Percentiles rank a stretch among this genome's conserved stretches.
Evolutionary conservation across 331 rosid genomes (phyloP).

Genomic region (Quercus tomentella): DNA sequence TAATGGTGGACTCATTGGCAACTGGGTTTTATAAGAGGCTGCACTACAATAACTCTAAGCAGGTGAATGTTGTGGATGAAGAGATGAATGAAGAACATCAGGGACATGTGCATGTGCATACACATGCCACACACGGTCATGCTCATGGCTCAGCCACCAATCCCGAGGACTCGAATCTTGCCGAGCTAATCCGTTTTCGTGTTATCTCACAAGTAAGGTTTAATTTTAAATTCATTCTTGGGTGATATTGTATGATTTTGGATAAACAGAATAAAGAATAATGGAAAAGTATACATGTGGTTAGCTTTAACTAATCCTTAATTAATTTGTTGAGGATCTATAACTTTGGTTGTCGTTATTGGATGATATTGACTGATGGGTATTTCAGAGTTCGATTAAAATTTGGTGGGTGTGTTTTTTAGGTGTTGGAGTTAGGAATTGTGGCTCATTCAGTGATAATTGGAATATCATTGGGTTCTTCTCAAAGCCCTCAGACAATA

Average conservation of each 20-base stretch:
- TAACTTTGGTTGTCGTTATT: background rate
- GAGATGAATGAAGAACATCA: conserved; percentile 44
- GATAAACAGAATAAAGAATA: too few species aligned
- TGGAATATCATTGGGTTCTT: conserved; percentile 66
- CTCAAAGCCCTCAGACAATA: conserved; percentile 44
- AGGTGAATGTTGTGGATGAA: conserved; percentile 30
- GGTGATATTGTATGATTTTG: background rate
- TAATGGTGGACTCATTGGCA: conserved; percentile 64
- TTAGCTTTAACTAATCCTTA: too few species aligned
- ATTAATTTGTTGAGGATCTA: too few species aligned
- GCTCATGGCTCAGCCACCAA: conserved; percentile 49
- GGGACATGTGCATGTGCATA: conserved; percentile 63
- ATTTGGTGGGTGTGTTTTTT: background rate
- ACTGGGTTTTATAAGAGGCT: conserved; percentile 50
- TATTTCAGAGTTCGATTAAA: background rate
- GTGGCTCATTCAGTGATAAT: conserved; percentile 81
- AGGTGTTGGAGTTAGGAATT: conserved; percentile 83
- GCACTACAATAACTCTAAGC: conserved; percentile 42
- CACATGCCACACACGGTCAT: conserved; percentile 72
- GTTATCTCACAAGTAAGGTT: conserved; percentile 62
- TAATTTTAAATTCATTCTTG: background rate
- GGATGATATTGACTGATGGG: background rate
- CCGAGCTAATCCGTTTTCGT: conserved; percentile 46
- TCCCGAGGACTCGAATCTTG: conserved; percentile 16
- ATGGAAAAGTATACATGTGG: too few species aligned